Conservation (phyloP, 176 grass and related monocot species). For the Oryza glaberrima region DNA sequence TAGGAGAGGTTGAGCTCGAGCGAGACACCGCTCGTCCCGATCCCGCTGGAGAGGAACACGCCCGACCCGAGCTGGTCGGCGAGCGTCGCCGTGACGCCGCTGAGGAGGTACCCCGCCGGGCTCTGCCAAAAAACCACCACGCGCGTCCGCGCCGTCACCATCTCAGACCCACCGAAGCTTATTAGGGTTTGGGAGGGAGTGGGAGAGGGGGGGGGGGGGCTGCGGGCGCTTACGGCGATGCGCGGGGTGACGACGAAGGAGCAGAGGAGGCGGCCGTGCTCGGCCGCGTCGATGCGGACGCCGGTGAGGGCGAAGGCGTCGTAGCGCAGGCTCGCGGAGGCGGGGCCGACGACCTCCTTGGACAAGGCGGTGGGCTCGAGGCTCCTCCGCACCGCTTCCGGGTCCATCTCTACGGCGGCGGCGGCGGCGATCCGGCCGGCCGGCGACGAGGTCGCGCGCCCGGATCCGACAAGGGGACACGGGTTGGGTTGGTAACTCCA, state of each 20-base stretch:
- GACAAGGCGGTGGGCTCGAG: conserved; percentile 43
- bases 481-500: neutral
- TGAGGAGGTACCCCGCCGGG: conserved; percentile 54
- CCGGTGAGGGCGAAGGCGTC: conserved; percentile 60
- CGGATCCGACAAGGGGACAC: neutral
- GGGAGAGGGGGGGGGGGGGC: neutral
- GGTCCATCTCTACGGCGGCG: conserved; percentile 50
- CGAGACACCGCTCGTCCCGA: conserved; percentile 57
- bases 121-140: conserved; percentile 43
- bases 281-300: conserved; percentile 52
- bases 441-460: conserved; percentile 3
- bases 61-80: conserved; percentile 79
- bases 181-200: neutral
- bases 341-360: conserved; percentile 8
- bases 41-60: conserved; percentile 48
- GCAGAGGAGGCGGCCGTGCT: conserved; percentile 76
- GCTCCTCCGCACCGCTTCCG: conserved; percentile 52
- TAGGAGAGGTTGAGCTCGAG: conserved; percentile 72
- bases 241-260: conserved; percentile 67
- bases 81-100: conserved; percentile 69
- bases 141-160: neutral
- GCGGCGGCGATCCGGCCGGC: neutral
- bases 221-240: conserved; percentile 46
- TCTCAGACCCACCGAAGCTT: neutral
- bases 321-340: conserved; percentile 38